These are phyloP conservation scores for Proliferodiscus dingleyae DNA, from an alignment of 2,329 filamentous ascomycete species.

Conservation along the genomic window DNA sequence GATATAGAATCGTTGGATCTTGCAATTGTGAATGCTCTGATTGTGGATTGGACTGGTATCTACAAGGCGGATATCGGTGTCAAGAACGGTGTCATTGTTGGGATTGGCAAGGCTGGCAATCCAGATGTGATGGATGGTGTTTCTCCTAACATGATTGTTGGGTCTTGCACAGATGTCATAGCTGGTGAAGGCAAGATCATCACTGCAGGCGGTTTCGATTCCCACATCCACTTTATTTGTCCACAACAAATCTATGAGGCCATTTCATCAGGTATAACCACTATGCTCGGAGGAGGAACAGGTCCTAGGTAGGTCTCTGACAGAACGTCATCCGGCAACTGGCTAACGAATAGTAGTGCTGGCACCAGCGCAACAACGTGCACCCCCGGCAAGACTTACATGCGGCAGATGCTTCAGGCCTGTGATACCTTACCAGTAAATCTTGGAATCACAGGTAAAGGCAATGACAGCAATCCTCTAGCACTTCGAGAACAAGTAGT, in stretches of 20 bases:
- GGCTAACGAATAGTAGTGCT: conserved; percentile 47
- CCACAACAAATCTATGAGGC: conserved; percentile 86
- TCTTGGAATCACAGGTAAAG: conserved; percentile 87
- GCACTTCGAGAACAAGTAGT: conserved; percentile 74
- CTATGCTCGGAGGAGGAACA: conserved; percentile 84
- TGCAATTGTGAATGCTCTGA: conserved; percentile 82
- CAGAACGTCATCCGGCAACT: neutral
- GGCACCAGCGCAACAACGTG: conserved; percentile 91
- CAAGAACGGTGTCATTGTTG: conserved; percentile 79
- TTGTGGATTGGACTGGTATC: conserved; percentile 88
- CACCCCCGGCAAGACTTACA: conserved; percentile 78
- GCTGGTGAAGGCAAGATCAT: conserved; percentile 87
- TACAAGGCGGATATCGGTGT: conserved; percentile 96
- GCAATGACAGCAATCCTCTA: conserved; percentile 70
- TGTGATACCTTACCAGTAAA: conserved; percentile 79
- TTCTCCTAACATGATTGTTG: conserved; percentile 70
- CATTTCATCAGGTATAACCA: conserved; percentile 81
- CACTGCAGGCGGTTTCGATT: conserved; percentile 84
- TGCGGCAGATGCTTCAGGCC: conserved; percentile 86
- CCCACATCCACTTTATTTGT: conserved; percentile 92
- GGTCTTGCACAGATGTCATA: conserved; percentile 85
- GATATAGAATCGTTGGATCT: conserved; percentile 74
- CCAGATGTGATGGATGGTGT: conserved; percentile 97
- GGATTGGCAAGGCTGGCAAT: conserved; percentile 91
- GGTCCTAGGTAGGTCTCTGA: conserved; percentile 66